Conservation (phyloP, 352 stramenopile species). For the Peronospora tabacina region DNA sequence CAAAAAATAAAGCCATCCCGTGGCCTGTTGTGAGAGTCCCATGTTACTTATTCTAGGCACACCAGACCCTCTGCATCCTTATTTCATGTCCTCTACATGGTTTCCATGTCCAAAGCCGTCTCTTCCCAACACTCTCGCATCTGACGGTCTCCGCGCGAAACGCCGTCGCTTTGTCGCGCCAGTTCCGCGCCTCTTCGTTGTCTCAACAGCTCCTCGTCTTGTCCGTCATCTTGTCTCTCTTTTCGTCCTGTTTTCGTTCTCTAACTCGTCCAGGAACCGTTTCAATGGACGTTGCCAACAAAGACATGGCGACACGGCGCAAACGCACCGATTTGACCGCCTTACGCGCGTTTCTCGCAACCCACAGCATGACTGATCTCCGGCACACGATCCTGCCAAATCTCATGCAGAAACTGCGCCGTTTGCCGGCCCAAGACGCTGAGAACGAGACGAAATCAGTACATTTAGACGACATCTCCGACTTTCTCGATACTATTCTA, state of each 20-base stretch:
- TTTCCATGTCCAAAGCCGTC: background rate
- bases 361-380: slow-evolving; percentile 11
- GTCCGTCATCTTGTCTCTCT: slow-evolving; percentile 1
- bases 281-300: background rate
- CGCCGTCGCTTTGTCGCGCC: background rate
- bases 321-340: slow-evolving; percentile 4
- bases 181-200: background rate
- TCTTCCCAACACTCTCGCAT: slow-evolving; percentile 10
- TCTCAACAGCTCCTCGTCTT: background rate
- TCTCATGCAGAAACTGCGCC: slow-evolving; percentile 21
- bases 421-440: slow-evolving; percentile 4
- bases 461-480: slow-evolving; percentile 21
- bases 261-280: background rate
- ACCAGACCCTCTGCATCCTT: too few relatives aligned
- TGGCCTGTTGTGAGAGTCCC: too few relatives aligned
- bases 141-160: background rate
- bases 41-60: too few relatives aligned
- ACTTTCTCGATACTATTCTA: slow-evolving; percentile 50
- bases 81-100: background rate
- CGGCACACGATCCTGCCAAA: slow-evolving; percentile 12
- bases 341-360: slow-evolving; percentile 23
- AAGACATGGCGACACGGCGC: slow-evolving; percentile 7
- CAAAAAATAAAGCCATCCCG: too few relatives aligned
- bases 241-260: background rate
- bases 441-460: slow-evolving; percentile 11